Evolutionary conservation across 331 rosid genomes (phyloP).

Genomic region (Acacia concinna): DNA sequence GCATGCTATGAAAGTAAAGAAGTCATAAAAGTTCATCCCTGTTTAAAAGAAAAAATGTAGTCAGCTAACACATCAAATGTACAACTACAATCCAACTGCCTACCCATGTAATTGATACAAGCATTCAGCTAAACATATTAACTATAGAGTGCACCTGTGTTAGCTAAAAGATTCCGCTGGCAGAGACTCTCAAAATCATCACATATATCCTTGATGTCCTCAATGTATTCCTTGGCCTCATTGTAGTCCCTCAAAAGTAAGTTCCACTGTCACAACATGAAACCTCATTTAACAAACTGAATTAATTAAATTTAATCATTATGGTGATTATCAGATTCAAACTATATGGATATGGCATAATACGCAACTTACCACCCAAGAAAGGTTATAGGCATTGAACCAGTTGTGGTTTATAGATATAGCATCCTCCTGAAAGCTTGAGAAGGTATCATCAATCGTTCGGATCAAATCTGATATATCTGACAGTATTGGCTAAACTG

Average conservation of each 20-base stretch:
- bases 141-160: conserved; percentile 65
- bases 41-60: conserved; percentile 38
- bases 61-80: neutral
- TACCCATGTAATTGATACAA: conserved; percentile 13
- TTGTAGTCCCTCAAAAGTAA: conserved; percentile 73
- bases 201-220: conserved; percentile 86
- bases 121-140: neutral
- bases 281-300: conserved; percentile 25
- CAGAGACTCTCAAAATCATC: conserved; percentile 94
- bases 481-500: conserved; percentile 17
- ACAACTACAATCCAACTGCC: conserved; percentile 1
- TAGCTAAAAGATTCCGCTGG: conserved; percentile 92
- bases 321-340: conserved; percentile 18
- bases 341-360: conserved; percentile 2
- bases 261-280: conserved; percentile 65
- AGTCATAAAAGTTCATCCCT: conserved; percentile 92
- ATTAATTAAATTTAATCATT: conserved; percentile 16
- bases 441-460: conserved; percentile 22
- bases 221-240: conserved; percentile 87
- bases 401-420: conserved; percentile 93
- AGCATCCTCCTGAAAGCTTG: conserved; percentile 66
- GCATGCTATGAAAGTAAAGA: conserved; percentile 58
- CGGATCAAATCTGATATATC: conserved; percentile 15
- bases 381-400: conserved; percentile 79
- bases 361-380: conserved; percentile 69